A percentile compares a stretch with the other conserved stretches of the same genome.
phyloP scores from a whole-genome alignment of 73 alveolate species.

The Paramecium pentaurelia region DNA sequence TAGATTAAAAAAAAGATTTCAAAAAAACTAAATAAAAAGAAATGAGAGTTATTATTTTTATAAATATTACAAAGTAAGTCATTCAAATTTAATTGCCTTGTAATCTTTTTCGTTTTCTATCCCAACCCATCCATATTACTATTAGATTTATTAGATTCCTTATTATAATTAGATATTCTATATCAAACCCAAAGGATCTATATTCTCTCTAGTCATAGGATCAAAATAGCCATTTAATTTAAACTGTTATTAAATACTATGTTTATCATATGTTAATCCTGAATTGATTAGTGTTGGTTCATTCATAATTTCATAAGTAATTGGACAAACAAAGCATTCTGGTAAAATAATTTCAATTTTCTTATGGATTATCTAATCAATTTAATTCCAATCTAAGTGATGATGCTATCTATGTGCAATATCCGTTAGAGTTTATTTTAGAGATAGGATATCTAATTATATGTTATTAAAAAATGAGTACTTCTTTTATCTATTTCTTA shows the following conservation, averaged over 20 bases:
- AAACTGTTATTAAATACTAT: neutral
- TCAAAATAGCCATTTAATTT: neutral
- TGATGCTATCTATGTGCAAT: neutral
- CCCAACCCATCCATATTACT: constrained; percentile 31
- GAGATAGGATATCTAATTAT: neutral
- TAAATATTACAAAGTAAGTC: neutral
- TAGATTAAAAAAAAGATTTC: neutral
- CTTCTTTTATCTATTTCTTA: neutral
- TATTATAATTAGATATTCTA: neutral
- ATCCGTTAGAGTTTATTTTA: neutral
- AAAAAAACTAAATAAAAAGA: neutral
- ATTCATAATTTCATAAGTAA: neutral
- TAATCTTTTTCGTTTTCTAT: constrained; percentile 15
- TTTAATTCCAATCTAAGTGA: neutral
- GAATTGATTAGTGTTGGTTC: constrained; percentile 1
- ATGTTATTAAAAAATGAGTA: neutral
- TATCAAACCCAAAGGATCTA: neutral
- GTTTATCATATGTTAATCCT: neutral
- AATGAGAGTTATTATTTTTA: neutral
- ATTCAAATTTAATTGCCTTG: constrained; percentile 29
- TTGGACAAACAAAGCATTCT: neutral
- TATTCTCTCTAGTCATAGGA: neutral
- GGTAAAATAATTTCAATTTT: neutral
- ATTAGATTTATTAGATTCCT: neutral
- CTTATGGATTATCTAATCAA: neutral